Evolutionary conservation across 345 rosid species (phyloP), one percentile per base, ranked within the genome.

Genomic region (Microthlaspi erraticum): DNA sequence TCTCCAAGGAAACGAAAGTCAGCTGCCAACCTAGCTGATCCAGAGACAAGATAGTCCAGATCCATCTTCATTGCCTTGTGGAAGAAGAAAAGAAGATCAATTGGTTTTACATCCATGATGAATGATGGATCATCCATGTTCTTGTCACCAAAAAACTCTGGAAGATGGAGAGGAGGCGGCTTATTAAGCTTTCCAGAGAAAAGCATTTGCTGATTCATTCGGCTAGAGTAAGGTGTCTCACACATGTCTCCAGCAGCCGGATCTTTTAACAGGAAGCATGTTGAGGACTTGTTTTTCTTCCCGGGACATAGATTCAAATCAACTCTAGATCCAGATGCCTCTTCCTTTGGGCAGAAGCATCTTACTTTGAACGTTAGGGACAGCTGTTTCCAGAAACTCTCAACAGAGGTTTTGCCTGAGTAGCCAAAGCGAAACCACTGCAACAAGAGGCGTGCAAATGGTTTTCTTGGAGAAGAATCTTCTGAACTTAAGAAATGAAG

Each of bases 61-160:
- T 88, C 96, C 61, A 82, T 86, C 81, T 83, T 87, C 64, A 88
- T 71, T 19, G 93, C 97, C 89, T 85, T 90, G 65, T 93, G 96
- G 85, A 85, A 86, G 80, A 83, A 85, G 79, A 87, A 88, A 45
- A 90, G 82, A 54, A 90, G 73, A 56, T 90, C 92, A 44, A 91
- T 65, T 18, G 98, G 97, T 49, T 75, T 72, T 33, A 85, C 81
- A 23, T 79, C 79, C 64, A 74, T 65, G n/a, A 36, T 4, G 17
- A 17, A 56, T 37, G 82, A 56, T 37, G 82, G 68, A 72, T 72
- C 42, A 59, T 46, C 44, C 69, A 66, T 61, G 59, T 68, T 75
- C 68, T 82, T 80, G 48, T 59, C 86, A 52, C 72, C 79, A 44
- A 74, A 67, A 65, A 83, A 56, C 2, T 66, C 66, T 4, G 76